Evolutionary conservation across 2,329 filamentous ascomycete species (phyloP).

Genomic region (Pleurostoma richardsiae): DNA sequence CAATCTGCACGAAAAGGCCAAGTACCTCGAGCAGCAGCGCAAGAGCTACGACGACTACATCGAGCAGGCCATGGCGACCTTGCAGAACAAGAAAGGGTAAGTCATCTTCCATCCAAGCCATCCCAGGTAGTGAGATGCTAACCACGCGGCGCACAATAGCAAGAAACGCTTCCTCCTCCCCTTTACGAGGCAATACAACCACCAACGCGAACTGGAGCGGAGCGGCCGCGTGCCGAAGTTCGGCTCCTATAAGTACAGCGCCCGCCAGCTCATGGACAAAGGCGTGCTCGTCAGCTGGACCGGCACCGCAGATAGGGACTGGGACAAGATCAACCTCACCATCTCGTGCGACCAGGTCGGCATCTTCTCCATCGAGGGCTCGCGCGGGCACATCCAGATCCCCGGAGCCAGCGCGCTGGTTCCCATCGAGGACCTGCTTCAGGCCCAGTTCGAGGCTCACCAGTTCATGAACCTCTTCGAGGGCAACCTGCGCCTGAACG

Average conservation of each 20-base stretch:
- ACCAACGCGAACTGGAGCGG: slow-evolving; percentile 90
- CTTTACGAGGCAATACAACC: slow-evolving; percentile 98
- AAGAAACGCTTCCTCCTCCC: slow-evolving; percentile 93
- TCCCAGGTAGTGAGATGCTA: slow-evolving; percentile 9
- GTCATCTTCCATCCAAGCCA: slow-evolving; percentile 16
- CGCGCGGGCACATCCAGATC: slow-evolving; percentile 88
- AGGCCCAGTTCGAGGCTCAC: slow-evolving; percentile 95
- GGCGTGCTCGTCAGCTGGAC: slow-evolving; percentile 91
- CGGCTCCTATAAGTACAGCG: slow-evolving; percentile 95
- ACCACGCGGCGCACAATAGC: slow-evolving; percentile 30
- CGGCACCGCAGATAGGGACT: slow-evolving; percentile 76
- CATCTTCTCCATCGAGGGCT: slow-evolving; percentile 88
- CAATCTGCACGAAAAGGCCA: slow-evolving; percentile 79
- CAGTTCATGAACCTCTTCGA: slow-evolving; percentile 96
- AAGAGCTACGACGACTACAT: slow-evolving; percentile 99
- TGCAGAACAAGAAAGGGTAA: slow-evolving; percentile 93
- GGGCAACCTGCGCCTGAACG: slow-evolving; percentile 79
- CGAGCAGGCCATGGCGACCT: slow-evolving; percentile 93
- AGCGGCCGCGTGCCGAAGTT: slow-evolving; percentile 94
- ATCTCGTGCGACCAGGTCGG: slow-evolving; percentile 93
- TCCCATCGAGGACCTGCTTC: slow-evolving; percentile 86
- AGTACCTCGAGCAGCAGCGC: slow-evolving; percentile 88
- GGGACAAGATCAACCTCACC: slow-evolving; percentile 89
- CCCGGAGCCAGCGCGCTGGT: slow-evolving; percentile 86
- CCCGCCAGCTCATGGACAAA: slow-evolving; percentile 82